Evolutionary conservation across 371 early-diverging fungal genomes (phyloP).

Genomic region (Mortierella sp.): DNA sequence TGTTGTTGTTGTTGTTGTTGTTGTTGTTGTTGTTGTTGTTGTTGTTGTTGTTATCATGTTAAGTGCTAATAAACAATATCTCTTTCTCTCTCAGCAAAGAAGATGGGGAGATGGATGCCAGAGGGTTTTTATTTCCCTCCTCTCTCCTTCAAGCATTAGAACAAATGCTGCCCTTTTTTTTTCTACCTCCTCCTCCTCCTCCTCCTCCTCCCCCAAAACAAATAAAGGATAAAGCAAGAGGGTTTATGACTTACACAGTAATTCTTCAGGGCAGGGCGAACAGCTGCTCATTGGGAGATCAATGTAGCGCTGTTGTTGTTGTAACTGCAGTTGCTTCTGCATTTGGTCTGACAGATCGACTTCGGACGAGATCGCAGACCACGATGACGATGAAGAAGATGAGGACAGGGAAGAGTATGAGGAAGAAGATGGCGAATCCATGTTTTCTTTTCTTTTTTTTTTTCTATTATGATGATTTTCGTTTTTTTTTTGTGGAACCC

Average conservation of each 20-base stretch:
- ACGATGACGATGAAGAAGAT: neutral
- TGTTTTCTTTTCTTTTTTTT: conserved; percentile 11
- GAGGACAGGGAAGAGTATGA: neutral
- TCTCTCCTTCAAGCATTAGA: no score
- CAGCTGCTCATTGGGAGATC: conserved; percentile 4
- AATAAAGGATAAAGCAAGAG: neutral
- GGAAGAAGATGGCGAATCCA: conserved; percentile 18
- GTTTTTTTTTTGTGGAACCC: no score
- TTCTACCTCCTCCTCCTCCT: no score
- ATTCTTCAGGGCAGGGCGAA: conserved; percentile 37
- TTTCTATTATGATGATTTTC: neutral
- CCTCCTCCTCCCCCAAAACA: neutral
- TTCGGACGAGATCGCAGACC: neutral
- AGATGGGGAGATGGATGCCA: no score
- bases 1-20: neutral
- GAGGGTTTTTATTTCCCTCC: no score
- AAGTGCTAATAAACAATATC: no score
- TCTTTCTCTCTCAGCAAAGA: no score
- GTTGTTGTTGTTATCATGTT: no score
- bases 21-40: neutral
- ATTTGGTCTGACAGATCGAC: conserved; percentile 3
- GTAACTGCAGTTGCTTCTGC: neutral
- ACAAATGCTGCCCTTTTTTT: no score
- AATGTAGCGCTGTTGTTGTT: neutral
- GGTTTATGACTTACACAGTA: conserved; percentile 32